Conservation (phyloP, 306 rosid species). For the Trichosanthes truncata region DNA sequence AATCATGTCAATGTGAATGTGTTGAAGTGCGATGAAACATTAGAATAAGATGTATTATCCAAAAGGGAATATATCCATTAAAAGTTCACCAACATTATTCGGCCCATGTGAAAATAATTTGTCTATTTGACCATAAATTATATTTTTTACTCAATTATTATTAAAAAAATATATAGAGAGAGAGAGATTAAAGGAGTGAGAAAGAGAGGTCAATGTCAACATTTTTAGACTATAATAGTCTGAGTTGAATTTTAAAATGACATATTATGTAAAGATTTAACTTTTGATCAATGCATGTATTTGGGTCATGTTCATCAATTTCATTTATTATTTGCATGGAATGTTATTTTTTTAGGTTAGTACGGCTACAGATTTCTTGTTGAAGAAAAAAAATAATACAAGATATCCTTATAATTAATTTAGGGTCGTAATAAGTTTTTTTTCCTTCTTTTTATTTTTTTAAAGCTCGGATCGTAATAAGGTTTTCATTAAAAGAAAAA, state of each 20-base stretch:
- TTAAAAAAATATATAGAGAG: no score
- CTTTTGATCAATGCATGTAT: neutral
- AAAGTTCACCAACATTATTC: neutral
- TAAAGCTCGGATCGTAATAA: neutral
- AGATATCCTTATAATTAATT: no score
- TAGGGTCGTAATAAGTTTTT: neutral
- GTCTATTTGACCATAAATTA: neutral
- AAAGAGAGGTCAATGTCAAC: neutral
- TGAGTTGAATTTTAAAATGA: neutral
- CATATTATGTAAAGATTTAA: neutral
- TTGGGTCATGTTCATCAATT: neutral
- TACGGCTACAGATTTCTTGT: neutral
- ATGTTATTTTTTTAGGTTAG: neutral
- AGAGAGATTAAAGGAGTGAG: neutral
- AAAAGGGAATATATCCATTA: neutral
- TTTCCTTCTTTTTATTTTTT: neutral
- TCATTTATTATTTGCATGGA: neutral
- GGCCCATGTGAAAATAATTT: neutral
- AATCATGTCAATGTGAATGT: no score
- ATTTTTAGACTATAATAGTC: neutral
- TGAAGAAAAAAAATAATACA: no score
- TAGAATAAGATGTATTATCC: neutral
- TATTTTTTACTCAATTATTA: neutral
- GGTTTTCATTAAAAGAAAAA: neutral
- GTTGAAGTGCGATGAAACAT: neutral